Evolutionary conservation across 1,284 basidiomycete species (phyloP).

Genomic region (Ceratobasidium theobromae): DNA sequence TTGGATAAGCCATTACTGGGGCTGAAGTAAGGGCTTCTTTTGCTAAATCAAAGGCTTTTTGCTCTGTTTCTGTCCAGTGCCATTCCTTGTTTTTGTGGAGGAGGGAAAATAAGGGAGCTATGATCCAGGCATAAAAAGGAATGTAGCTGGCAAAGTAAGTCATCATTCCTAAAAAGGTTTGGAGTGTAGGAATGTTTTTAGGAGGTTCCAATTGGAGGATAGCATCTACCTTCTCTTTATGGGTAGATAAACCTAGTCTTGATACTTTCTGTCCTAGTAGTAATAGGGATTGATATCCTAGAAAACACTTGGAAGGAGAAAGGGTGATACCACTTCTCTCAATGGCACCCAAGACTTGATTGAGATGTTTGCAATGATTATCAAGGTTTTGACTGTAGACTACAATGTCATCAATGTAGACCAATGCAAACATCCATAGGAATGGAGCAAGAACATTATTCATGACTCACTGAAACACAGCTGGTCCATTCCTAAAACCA

Average conservation of each 20-base stretch:
- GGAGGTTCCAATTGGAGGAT: constrained; percentile 40
- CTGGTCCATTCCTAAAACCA: constrained; percentile 47
- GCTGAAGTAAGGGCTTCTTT: constrained; percentile 25
- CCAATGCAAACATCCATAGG: constrained; percentile 48
- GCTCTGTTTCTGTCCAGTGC: constrained; percentile 21
- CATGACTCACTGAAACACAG: constrained; percentile 49
- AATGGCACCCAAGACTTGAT: constrained; percentile 43
- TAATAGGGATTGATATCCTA: constrained; percentile 44
- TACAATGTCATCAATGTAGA: constrained; percentile 53
- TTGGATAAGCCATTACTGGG: constrained; percentile 40
- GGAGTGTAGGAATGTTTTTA: constrained; percentile 38
- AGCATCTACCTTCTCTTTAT: constrained; percentile 43
- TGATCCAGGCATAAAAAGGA: constrained; percentile 42
- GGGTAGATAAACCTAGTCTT: constrained; percentile 42
- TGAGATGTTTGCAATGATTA: constrained; percentile 44
- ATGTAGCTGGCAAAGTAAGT: constrained; percentile 42
- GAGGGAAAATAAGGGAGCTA: constrained; percentile 28
- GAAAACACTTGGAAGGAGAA: constrained; percentile 44
- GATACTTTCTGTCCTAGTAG: constrained; percentile 46
- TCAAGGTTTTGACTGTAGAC: constrained; percentile 43
- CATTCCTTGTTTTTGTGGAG: constrained; percentile 27
- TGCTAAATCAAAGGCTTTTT: constrained; percentile 17
- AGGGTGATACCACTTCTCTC: constrained; percentile 42
- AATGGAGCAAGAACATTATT: constrained; percentile 45
- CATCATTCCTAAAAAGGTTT: constrained; percentile 44